These are phyloP conservation scores for Komagataea norvegica DNA, from an alignment of 1,139 yeast species.

Conservation along the genomic window DNA sequence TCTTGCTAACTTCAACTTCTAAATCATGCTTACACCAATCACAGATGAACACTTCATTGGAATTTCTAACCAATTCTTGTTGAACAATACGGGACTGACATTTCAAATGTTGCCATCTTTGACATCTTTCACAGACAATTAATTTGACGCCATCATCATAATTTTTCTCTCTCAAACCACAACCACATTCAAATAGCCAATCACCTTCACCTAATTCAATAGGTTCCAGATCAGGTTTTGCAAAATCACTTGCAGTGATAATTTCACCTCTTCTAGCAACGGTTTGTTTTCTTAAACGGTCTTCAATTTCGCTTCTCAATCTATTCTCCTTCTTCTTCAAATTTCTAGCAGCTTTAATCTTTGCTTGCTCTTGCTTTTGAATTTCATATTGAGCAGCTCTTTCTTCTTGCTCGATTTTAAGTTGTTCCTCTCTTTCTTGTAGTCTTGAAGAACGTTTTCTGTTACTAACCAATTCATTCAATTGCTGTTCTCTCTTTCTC, in stretches of 20 bases:
- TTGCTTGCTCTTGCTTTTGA: slow-evolving; percentile 21
- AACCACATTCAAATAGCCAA: slow-evolving; percentile 39
- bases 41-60: slow-evolving; percentile 26
- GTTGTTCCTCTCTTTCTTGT: slow-evolving; percentile 45
- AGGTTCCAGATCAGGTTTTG: slow-evolving; percentile 12
- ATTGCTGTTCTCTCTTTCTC: slow-evolving; percentile 44
- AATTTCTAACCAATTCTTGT: slow-evolving; percentile 23
- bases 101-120: slow-evolving; percentile 39
- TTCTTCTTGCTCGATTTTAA: slow-evolving; percentile 30
- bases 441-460: slow-evolving; percentile 46
- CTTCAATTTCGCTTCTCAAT: slow-evolving; percentile 23
- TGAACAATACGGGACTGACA: slow-evolving; percentile 30
- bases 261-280: slow-evolving; percentile 18
- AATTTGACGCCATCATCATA: slow-evolving; percentile 36
- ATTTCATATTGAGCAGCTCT: slow-evolving; percentile 25
- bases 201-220: slow-evolving; percentile 24
- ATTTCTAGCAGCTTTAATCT: slow-evolving; percentile 21
- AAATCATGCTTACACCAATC: slow-evolving; percentile 26
- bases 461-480: slow-evolving; percentile 44
- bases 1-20: slow-evolving; percentile 20
- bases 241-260: slow-evolving; percentile 9
- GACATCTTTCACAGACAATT: slow-evolving; percentile 36
- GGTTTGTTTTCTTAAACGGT: slow-evolving; percentile 19
- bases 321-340: slow-evolving; percentile 22
- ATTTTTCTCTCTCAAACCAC: slow-evolving; percentile 36